Percentiles rank a stretch among this genome's conserved stretches.
phyloP scores from a whole-genome alignment of 352 stramenopile genomes.

The Phytophthora ramorum region DNA sequence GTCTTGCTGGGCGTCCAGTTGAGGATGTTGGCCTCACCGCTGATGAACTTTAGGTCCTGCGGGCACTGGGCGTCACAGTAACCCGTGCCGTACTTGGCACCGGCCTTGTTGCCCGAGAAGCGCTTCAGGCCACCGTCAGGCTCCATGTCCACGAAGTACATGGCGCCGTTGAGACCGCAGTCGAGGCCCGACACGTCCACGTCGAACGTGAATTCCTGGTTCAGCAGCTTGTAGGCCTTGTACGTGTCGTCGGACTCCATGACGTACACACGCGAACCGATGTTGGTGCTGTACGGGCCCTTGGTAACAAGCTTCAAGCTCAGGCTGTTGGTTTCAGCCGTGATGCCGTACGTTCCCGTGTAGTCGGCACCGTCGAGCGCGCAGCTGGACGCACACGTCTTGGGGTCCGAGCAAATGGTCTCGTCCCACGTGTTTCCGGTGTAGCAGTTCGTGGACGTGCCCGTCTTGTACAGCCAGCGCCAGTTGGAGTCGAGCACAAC shows the following conservation, averaged over 20 bases:
- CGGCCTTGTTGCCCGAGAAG: constrained; percentile 27
- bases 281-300: constrained; percentile 51
- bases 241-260: constrained; percentile 42
- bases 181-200: constrained; percentile 58
- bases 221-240: constrained; percentile 60
- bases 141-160: constrained; percentile 77
- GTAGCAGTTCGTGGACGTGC: constrained; percentile 63
- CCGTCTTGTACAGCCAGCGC: constrained; percentile 63
- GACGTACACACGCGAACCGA: constrained; percentile 65
- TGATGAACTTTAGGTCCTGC: constrained; percentile 68
- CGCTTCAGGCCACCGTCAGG: constrained; percentile 43
- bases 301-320: constrained; percentile 60
- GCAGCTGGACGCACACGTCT: constrained; percentile 50
- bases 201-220: constrained; percentile 73
- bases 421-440: constrained; percentile 52
- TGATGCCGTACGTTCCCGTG: constrained; percentile 58
- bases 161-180: constrained; percentile 63
- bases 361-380: constrained; percentile 66
- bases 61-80: constrained; percentile 68
- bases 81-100: constrained; percentile 28
- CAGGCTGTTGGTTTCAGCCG: constrained; percentile 27
- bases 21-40: constrained; percentile 63
- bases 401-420: constrained; percentile 50
- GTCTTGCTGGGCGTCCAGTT: constrained; percentile 42
- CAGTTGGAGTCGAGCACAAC: constrained; percentile 71